Base-by-base conservation (phyloP, 306 rosid genomes). In the Quillaja saponaria region DNA sequence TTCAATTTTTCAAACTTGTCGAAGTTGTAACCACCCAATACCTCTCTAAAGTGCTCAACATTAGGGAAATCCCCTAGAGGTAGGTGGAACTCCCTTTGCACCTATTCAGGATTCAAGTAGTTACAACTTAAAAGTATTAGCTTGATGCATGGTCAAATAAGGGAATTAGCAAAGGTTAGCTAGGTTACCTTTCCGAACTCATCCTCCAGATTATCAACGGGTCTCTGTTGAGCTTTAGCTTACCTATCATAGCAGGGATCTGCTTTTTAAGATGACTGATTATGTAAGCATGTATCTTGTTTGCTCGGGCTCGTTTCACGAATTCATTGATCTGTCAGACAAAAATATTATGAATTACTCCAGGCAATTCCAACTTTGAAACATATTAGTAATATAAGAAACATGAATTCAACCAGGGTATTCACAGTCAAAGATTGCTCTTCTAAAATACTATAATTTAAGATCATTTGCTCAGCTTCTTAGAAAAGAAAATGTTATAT, bases 21-120 rank as follows among this genome's bases (percentile, higher is more conserved):
- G 8, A 92, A 28, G 79, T 67, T 89, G 81, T 72, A 92, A 20
- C 94, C 89, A 35, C 50, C 69, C 64, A 92, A 75, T 16, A 34
- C 54, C 58, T 92, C 96, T 67, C 53, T 78, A 56, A 83, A 92
- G 1, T 89, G 86, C 2, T 92, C 99, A 17, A 76, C 78, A 34
- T 80, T 77, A 13, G 99, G 99, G 58, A 92, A 92, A 61, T 92
- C 99, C 18, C 99, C 99, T 0, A 94, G 71, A 3, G 99, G 99
- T 55, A 92, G 70, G 79, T 87, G 99, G 60, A 69, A 76, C 76
- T 89, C 95, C 66, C 66, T 83, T 80, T 92, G 99, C 34, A 92
- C 91, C 99, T 92, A 71, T 62, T 67, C 62, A 6, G 13, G 38
- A 60, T 52, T 15, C 13, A 45, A 18, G 44, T 6, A 55, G 20